A percentile compares a stretch with the other conserved stretches of the same genome.
Conservation (phyloP, 208 protist genomes). For the Naegleria fowleri region DNA sequence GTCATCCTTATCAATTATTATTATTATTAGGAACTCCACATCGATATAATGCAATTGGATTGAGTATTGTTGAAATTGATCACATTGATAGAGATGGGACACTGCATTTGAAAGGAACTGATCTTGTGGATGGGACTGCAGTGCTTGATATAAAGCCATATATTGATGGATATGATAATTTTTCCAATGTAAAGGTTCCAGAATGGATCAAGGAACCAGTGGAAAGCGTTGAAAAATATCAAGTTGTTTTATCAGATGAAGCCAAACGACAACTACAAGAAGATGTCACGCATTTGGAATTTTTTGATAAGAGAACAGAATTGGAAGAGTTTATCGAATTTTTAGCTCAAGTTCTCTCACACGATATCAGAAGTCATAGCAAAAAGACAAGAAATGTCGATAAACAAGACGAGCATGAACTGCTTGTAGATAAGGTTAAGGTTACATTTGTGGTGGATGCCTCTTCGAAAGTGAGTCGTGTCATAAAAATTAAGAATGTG, state of each 20-base stretch:
- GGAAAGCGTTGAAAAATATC: not conserved
- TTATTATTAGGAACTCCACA: slow-evolving; percentile 23
- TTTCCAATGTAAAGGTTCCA: not conserved
- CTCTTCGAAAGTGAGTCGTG: not conserved
- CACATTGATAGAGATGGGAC: slow-evolving; percentile 15
- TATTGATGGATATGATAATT: slow-evolving; percentile 13
- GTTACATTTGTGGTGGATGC: not conserved
- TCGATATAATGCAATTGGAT: slow-evolving; percentile 17
- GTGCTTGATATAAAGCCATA: slow-evolving; percentile 27
- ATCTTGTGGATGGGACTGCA: slow-evolving; percentile 5
- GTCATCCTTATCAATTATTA: too few relatives aligned
- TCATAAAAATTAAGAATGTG: not conserved
- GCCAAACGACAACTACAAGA: not conserved
- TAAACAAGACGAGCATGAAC: not conserved
- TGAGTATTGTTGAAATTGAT: not conserved
- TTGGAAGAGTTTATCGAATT: not conserved
- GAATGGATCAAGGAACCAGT: slow-evolving; percentile 18
- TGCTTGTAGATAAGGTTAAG: not conserved
- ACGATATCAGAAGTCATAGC: not conserved
- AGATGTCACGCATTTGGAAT: not conserved
- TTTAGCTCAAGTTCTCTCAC: not conserved
- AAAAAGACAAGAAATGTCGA: not conserved
- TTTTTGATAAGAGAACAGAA: not conserved
- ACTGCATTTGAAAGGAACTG: not conserved
- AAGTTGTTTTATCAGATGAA: not conserved